A percentile compares a stretch with the other conserved stretches of the same genome.
Evolutionary conservation across 2,329 filamentous ascomycete species (phyloP).

Genomic region (Neopestalotiopsis sp.): DNA sequence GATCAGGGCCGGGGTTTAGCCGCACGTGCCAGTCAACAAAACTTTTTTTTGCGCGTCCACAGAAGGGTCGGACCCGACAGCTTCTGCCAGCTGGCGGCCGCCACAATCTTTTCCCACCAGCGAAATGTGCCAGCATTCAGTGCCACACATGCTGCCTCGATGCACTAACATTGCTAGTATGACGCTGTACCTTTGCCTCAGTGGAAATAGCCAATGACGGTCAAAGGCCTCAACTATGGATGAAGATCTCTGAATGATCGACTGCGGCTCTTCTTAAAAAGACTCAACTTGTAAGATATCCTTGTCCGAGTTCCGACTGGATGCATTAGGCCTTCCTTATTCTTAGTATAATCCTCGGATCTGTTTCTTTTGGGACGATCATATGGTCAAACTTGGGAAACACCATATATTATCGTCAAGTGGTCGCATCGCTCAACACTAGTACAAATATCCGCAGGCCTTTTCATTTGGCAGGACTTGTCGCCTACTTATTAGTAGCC

Average conservation of each 20-base stretch:
- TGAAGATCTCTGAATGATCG: conserved; percentile 6
- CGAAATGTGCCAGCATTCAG: background rate
- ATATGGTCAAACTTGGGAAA: background rate
- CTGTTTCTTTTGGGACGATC: background rate
- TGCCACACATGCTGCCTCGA: too few relatives aligned
- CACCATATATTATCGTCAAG: too few relatives aligned
- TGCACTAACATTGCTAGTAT: background rate
- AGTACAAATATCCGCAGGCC: too few relatives aligned
- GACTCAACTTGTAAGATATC: background rate
- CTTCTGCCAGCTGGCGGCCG: background rate
- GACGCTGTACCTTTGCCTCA: background rate
- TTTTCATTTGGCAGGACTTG: too few relatives aligned
- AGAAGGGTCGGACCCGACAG: background rate
- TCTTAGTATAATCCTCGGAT: background rate
- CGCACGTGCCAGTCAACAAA: background rate
- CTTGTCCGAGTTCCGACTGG: background rate
- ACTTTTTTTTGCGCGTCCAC: background rate
- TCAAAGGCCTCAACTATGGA: background rate
- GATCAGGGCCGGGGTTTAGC: conserved; percentile 13
- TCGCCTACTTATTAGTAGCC: background rate
- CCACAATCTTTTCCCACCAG: background rate
- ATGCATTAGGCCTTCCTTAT: background rate
- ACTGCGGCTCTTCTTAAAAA: background rate
- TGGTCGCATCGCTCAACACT: too few relatives aligned
- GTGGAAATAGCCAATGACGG: background rate